phyloP scores from a whole-genome alignment of 1,284 basidiomycete genomes.

The Athelia sp. region DNA sequence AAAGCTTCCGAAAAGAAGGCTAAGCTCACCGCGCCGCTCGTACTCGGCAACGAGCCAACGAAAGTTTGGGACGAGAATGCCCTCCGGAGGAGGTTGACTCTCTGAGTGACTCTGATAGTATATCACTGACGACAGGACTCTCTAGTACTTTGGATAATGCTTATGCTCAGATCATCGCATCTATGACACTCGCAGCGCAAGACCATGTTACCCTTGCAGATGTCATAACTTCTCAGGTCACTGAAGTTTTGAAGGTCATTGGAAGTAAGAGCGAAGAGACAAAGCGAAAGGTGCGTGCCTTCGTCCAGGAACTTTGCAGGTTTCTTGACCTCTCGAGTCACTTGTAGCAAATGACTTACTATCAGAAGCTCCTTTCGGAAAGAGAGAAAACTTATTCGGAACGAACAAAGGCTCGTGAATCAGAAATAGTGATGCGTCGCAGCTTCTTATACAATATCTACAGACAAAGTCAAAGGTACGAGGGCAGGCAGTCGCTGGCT shows the following conservation, averaged over 20 bases:
- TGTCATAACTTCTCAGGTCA: conserved; percentile 50
- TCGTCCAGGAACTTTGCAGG: conserved; percentile 1
- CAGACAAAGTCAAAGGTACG: conserved; percentile 72
- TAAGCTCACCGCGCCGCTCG: conserved; percentile 47
- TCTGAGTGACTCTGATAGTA: conserved; percentile 4
- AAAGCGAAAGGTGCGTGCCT: conserved; percentile 53
- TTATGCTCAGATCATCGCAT: conserved; percentile 60
- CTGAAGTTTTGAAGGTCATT: conserved; percentile 56
- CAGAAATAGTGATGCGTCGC: no score
- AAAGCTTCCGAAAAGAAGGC: conserved; percentile 68
- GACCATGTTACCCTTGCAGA: conserved; percentile 69
- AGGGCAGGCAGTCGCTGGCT: neutral
- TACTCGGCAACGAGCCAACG: conserved; percentile 63
- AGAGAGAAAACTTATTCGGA: conserved; percentile 65
- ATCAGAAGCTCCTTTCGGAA: conserved; percentile 65
- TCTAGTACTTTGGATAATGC: conserved; percentile 63
- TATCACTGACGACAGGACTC: conserved; percentile 1
- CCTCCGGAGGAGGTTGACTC: conserved; percentile 53
- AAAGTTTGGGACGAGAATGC: conserved; percentile 54
- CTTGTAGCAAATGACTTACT: conserved; percentile 61
- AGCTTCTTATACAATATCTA: conserved; percentile 8
- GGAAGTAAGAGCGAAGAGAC: conserved; percentile 61
- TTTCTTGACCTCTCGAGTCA: conserved; percentile 5
- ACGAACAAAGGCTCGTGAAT: conserved; percentile 53
- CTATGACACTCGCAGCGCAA: conserved; percentile 55